Evolutionary conservation across 805 yeast species (phyloP).

Genomic region (Candida easanensis): DNA sequence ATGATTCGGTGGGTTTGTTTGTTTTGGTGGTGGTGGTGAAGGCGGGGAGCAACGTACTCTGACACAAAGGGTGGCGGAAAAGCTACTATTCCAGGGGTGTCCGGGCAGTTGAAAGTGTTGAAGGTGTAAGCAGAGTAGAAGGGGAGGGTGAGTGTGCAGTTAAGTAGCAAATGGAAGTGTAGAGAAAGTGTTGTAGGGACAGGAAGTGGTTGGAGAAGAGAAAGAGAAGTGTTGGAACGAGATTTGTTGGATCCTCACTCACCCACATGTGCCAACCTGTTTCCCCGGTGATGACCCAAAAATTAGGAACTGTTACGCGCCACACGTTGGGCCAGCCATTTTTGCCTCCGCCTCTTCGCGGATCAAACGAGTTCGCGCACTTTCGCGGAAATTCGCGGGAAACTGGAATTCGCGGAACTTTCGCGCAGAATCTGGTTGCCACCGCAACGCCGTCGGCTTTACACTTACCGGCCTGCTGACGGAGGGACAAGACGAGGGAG

Average conservation of each 20-base stretch:
- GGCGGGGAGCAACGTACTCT: conserved; percentile 3
- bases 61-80: too few relatives aligned
- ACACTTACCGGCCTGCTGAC: too few relatives aligned
- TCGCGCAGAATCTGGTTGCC: too few relatives aligned
- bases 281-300: background rate
- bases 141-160: background rate
- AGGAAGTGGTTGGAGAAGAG: background rate
- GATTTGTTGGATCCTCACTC: background rate
- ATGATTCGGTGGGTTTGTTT: conserved; percentile 7
- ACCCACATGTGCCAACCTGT: conserved; percentile 1
- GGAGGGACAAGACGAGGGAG: too few relatives aligned
- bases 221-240: background rate
- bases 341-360: too few relatives aligned
- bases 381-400: too few relatives aligned
- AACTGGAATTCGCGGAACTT: background rate
- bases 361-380: background rate
- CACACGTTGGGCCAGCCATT: background rate
- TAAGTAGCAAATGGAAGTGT: background rate
- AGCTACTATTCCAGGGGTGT: too few relatives aligned
- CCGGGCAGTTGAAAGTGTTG: too few relatives aligned
- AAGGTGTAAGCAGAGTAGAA: too few relatives aligned
- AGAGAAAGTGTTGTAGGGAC: background rate
- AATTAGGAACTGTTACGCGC: background rate
- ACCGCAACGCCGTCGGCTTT: too few relatives aligned
- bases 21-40: background rate